Conservation (phyloP, 345 rosid species). For the Salix udensis region DNA sequence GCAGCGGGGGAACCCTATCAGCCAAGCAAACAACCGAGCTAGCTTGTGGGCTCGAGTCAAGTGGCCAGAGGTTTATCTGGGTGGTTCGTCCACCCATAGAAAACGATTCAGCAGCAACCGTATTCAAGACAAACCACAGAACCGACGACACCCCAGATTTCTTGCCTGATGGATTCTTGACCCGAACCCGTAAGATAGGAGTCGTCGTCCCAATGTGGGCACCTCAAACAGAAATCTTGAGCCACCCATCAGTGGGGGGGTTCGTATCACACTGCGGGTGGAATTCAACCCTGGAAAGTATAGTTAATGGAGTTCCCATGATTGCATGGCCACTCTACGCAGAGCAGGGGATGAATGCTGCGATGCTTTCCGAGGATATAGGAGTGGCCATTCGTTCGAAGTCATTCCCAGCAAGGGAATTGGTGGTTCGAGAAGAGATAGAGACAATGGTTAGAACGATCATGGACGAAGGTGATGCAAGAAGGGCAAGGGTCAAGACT, state of each 20-base stretch:
- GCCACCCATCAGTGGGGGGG: conserved; percentile 51
- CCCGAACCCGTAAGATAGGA: conserved; percentile 37
- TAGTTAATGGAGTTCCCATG: conserved; percentile 53
- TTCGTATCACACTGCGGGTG: conserved; percentile 74
- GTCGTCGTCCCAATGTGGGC: conserved; percentile 51
- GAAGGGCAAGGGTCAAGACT: conserved; percentile 29
- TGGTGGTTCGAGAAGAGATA: conserved; percentile 42
- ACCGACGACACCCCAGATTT: background rate
- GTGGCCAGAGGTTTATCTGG: conserved; percentile 61
- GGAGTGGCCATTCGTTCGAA: conserved; percentile 42
- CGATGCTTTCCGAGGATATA: conserved; percentile 39
- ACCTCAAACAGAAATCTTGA: conserved; percentile 49
- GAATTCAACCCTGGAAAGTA: conserved; percentile 59
- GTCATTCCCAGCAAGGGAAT: conserved; percentile 11
- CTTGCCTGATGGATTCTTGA: conserved; percentile 56
- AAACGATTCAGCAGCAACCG: conserved; percentile 20
- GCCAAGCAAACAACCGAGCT: conserved; percentile 49
- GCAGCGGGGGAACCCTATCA: conserved; percentile 64
- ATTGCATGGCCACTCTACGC: conserved; percentile 70
- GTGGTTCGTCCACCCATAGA: conserved; percentile 43
- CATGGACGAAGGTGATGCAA: conserved; percentile 34
- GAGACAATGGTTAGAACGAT: conserved; percentile 36
- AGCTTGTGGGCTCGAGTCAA: conserved; percentile 61
- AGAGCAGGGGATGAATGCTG: conserved; percentile 68
- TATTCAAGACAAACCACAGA: conserved; percentile 12